A percentile compares a stretch with the other conserved stretches of the same genome.
These are phyloP conservation scores for Astrothelium subdiscretum DNA, from an alignment of 495 filamentous ascomycete genomes.

Conservation along the genomic window DNA sequence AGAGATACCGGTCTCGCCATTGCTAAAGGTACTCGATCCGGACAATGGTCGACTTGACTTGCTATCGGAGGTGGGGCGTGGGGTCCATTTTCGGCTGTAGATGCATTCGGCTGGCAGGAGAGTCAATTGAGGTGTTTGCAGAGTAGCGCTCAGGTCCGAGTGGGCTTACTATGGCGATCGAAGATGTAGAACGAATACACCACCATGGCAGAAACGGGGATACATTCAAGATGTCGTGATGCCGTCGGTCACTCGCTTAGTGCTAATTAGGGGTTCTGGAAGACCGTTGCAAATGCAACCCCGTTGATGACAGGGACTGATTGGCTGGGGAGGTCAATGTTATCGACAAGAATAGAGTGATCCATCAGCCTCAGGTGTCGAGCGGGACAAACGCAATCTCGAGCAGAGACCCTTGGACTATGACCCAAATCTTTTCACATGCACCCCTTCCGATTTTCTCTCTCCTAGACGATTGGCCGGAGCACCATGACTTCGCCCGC, in stretches of 20 bases:
- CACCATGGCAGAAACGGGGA: conserved; percentile 45
- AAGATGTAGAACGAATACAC: conserved; percentile 99
- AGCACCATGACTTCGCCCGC: conserved; percentile 3
- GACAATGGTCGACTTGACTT: conserved; percentile 25
- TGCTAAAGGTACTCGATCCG: conserved; percentile 21
- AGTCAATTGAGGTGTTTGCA: conserved; percentile 9
- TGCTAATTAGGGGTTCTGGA: neutral
- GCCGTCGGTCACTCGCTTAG: neutral
- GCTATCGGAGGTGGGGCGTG: conserved; percentile 33
- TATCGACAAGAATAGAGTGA: neutral
- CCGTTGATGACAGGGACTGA: neutral
- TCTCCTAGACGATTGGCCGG: neutral
- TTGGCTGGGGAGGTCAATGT: neutral
- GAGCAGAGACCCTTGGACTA: neutral
- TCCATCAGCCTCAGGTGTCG: neutral
- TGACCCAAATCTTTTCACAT: neutral
- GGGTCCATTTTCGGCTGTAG: conserved; percentile 74
- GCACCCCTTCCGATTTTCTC: neutral
- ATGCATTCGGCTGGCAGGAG: conserved; percentile 74
- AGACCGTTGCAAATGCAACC: neutral
- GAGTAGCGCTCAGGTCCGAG: neutral
- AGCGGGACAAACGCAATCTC: neutral
- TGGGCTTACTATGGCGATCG: conserved; percentile 76
- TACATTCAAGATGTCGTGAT: neutral
- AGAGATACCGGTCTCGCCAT: conserved; percentile 15